Conservation (phyloP, 768 basidiomycete species). For the Boletus speciosus region DNA sequence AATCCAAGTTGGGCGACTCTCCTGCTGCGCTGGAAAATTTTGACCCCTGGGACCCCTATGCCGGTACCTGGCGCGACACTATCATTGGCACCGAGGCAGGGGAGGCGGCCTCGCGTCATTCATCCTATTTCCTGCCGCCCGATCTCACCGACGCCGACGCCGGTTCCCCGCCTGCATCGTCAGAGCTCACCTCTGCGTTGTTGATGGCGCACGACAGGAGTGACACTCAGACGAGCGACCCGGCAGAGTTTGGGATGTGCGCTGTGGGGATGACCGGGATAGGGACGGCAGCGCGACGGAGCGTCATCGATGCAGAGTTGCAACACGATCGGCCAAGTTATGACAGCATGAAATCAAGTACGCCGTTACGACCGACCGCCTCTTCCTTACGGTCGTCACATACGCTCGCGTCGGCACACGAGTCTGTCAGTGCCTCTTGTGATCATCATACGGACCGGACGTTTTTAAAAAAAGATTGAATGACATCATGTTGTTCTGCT, state of each 20-base stretch:
- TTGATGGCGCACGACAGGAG: conserved; percentile 30
- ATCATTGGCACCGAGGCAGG: conserved; percentile 27
- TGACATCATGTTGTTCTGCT: background rate
- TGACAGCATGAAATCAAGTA: conserved; percentile 10
- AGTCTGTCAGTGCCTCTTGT: background rate
- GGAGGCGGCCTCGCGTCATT: conserved; percentile 8
- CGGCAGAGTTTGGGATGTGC: conserved; percentile 20
- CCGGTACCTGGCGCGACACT: conserved; percentile 27
- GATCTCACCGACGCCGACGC: background rate
- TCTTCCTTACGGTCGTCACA: conserved; percentile 8
- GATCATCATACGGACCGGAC: conserved; percentile 7
- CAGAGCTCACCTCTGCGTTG: conserved; percentile 29
- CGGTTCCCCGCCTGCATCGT: conserved; percentile 26
- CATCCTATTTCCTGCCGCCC: conserved; percentile 7
- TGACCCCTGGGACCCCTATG: conserved; percentile 25
- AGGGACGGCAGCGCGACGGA: conserved; percentile 40
- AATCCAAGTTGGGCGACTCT: background rate
- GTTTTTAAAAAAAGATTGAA: background rate
- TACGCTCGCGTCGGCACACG: background rate
- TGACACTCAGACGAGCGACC: conserved; percentile 13
- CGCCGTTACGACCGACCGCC: conserved; percentile 1
- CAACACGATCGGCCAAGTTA: conserved; percentile 11
- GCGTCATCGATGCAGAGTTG: conserved; percentile 20
- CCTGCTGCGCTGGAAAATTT: conserved; percentile 5
- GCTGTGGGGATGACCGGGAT: conserved; percentile 42